Conservation (phyloP, 2,329 filamentous ascomycete genomes). For the Claviceps sp. region DNA sequence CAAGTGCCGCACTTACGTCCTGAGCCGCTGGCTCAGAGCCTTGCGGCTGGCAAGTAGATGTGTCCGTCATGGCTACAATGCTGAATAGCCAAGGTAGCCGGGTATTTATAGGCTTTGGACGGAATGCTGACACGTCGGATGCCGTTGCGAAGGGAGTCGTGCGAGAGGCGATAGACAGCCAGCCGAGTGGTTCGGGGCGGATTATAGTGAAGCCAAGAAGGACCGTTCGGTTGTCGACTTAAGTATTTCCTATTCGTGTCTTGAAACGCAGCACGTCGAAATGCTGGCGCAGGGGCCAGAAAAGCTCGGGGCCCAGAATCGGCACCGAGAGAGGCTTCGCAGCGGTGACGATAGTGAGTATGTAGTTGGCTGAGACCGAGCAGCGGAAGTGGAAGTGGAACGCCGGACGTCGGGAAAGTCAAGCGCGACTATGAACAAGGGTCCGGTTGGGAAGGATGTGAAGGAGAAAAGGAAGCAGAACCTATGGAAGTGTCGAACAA, state of each 20-base stretch:
- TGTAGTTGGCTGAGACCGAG: not conserved
- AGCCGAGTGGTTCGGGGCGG: not conserved
- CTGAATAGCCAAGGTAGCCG: constrained; percentile 8
- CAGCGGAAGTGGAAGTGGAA: not conserved
- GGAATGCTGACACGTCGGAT: constrained; percentile 2
- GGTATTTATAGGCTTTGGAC: constrained; percentile 2
- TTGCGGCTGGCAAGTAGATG: constrained; percentile 11
- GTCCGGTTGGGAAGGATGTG: not conserved
- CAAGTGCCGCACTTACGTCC: constrained; percentile 8
- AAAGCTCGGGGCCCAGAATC: not conserved
- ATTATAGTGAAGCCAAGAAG: not conserved
- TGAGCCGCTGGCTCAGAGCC: constrained; percentile 8
- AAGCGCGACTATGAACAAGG: not conserved
- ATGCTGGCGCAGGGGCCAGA: not conserved
- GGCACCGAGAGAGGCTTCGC: not conserved
- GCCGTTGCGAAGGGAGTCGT: not conserved
- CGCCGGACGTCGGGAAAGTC: not conserved
- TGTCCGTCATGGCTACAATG: constrained; percentile 14
- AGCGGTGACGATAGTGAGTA: not conserved
- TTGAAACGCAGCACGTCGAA: not conserved
- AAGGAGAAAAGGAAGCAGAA: not conserved
- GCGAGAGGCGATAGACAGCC: not conserved
- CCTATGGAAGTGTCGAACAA: not conserved
- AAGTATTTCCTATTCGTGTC: not conserved
- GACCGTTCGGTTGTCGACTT: not conserved